Base-by-base conservation (phyloP, 345 rosid species). In the Lepidium didymum region DNA sequence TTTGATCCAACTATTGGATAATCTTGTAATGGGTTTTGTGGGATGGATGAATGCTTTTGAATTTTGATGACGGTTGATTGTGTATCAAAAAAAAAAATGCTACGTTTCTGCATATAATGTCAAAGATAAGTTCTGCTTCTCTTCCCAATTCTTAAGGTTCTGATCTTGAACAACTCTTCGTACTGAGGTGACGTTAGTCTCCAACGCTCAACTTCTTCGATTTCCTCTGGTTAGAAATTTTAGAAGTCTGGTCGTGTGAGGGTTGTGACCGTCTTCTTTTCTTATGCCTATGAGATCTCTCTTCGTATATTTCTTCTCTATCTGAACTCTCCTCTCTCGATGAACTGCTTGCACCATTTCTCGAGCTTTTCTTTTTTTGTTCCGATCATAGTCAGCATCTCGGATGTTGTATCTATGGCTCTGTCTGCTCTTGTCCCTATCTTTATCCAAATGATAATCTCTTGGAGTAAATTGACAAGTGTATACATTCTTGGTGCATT, bases 251-350 rank as follows among this genome's bases (percentile, higher is more conserved):
- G 34, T 66, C 68, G 29, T 50, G 10, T 8, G 77, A 71, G 7
- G 45, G 33, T 55, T 18, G 64, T 6, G 65, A 35, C 34, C 45
- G 9, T 72, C 77, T 57, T 69, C 79, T 77, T 67, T 82, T 80
- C 33, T 13, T 59, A 43, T 35, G 73, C 11, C 66, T 18, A 55
- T 9, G 51, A 62, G 21, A 47, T 50, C 75, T 80, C 69, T 57
- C 77, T 56, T 15, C 56, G 13, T 50, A 43, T 67, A 59, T 42
- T 38, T 72, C 73, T n/a, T 81, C 47, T 41, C 47, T 62, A 35
- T 71, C 56, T 15, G 49, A 70, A 44, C n/a, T 36, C 44, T 65
- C n/a, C n/a, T n/a, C 70, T 45, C 63, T 64, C 14, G 75, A 79
- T 59, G 57, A 72, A 54, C 42, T 61, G 62, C 41, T 35, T 8